These are phyloP conservation scores for Lactuca saligna DNA, from an alignment of 129 eudicot species.

Conservation along the genomic window DNA sequence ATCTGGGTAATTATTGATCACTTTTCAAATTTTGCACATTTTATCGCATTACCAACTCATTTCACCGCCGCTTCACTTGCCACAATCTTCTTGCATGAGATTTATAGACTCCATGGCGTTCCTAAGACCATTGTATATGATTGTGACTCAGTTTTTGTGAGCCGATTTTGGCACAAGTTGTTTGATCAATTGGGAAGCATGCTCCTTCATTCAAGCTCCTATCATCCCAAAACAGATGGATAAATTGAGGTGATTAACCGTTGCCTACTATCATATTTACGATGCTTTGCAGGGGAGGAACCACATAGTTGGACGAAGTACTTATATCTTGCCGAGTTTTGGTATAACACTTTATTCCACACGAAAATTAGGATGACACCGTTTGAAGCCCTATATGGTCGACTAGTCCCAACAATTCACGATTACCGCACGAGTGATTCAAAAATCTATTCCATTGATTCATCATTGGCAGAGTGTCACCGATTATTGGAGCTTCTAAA, in stretches of 20 bases:
- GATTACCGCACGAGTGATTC: no score
- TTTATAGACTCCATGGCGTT: neutral
- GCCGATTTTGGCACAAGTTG: no score
- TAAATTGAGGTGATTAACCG: neutral
- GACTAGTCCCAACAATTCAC: neutral
- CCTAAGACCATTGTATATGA: neutral
- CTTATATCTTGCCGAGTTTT: neutral
- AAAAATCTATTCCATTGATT: no score
- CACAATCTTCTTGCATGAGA: neutral
- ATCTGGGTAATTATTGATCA: neutral
- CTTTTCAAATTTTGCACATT: neutral
- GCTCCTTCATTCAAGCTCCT: neutral
- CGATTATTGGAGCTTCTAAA: no score
- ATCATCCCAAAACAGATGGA: slow-evolving; percentile 13
- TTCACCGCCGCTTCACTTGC: neutral
- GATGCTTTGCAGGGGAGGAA: neutral
- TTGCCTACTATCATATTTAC: neutral
- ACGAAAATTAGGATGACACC: neutral
- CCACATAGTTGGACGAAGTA: slow-evolving; percentile 1
- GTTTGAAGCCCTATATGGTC: slow-evolving; percentile 8
- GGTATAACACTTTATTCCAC: slow-evolving; percentile 6
- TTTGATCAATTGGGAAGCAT: neutral
- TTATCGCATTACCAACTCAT: neutral
- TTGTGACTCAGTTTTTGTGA: no score
- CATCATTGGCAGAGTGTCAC: no score